Evolutionary conservation across 23 red algal genomes (phyloP).

Genomic region (Pyropia haitanensis): DNA sequence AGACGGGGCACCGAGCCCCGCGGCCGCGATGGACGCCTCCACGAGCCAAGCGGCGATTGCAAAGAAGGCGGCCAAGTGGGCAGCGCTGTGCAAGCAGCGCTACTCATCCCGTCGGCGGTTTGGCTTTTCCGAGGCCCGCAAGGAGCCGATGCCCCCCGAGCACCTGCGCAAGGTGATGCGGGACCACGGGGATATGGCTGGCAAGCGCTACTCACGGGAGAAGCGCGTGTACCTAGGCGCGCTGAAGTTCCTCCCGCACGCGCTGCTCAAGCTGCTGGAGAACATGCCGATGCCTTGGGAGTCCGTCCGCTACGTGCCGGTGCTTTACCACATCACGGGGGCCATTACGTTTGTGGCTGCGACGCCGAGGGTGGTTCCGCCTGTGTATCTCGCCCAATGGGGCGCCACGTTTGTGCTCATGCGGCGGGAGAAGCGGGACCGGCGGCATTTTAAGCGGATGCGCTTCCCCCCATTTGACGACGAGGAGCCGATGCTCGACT

Average conservation of each 20-base stretch:
- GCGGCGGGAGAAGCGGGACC: conserved; percentile 75
- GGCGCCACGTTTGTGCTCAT: conserved; percentile 82
- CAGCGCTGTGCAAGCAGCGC: too few relatives aligned
- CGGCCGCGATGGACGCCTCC: too few relatives aligned
- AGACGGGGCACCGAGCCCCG: too few relatives aligned
- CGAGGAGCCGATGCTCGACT: conserved; percentile 92
- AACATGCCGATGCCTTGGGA: conserved; percentile 99
- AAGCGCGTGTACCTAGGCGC: conserved; percentile 90
- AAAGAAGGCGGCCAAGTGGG: too few relatives aligned
- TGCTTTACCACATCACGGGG: conserved; percentile 87
- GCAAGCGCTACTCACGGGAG: conserved; percentile 64
- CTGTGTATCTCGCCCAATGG: conserved; percentile 90
- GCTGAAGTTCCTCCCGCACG: conserved; percentile 92
- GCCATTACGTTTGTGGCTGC: conserved; percentile 94
- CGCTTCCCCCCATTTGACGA: conserved; percentile 94
- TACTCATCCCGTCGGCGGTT: conserved; percentile 3
- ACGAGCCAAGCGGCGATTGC: too few relatives aligned
- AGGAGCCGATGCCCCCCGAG: conserved; percentile 86
- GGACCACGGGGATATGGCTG: conserved; percentile 90
- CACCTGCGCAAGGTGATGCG: conserved; percentile 88
- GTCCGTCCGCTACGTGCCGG: conserved; percentile 62
- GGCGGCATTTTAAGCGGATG: conserved; percentile 65
- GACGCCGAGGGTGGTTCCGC: conserved; percentile 71
- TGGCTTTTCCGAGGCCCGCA: conserved; percentile 57
- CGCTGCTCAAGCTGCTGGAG: conserved; percentile 84